Evolutionary conservation across 805 yeast genomes (phyloP), one percentile per base, ranked within the genome.

Genomic region (Grigorovia transvaalensis): DNA sequence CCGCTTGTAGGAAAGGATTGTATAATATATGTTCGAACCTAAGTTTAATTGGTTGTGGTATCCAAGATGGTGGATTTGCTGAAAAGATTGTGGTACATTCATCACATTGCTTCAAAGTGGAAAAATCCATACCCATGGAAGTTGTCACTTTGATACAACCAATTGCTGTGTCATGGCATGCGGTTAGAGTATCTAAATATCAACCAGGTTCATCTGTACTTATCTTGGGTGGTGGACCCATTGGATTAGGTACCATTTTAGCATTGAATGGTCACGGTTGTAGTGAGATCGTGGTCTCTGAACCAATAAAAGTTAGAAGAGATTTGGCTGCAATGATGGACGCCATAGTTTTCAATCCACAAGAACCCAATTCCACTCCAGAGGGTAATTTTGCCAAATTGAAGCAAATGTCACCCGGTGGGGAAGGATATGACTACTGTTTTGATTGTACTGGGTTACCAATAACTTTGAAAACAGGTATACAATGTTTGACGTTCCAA

Each of bases 211-310:
- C 71, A 18, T 62, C 71, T 11, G 80, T 76, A 3, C 62, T 81
- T 48, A 76, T 81, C 18, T 59, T 81, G 4, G 85, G 85, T 43
- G 79, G 78, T 40, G 85, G 85, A 11, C 83, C 85, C 29, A 80
- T 81, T 60, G 85, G 85, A 1, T 64, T 81, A 38, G 77, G 84
- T 40, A 74, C 82, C 1, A 70, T 81, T 27, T 65, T 81, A 49
- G 83, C 81, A 17, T 67, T 79, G 49, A 75, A 78, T 17, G 72
- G 79, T 48, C 74, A 74, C 55, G 83, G 79, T 6, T 70, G 73
- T 53, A 68, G 69, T 27, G 76, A 60, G n/a, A 74, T 79, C 48
- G 76, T 79, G 15, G 78, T 76, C 18, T 70, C 77, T 35, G 84
- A 79, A 59, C 81, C 81, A 9, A 74, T 82, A 0, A 59, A 66